Base-by-base conservation (phyloP, 2,329 filamentous ascomycete species). In the Aspergillus tanneri region DNA sequence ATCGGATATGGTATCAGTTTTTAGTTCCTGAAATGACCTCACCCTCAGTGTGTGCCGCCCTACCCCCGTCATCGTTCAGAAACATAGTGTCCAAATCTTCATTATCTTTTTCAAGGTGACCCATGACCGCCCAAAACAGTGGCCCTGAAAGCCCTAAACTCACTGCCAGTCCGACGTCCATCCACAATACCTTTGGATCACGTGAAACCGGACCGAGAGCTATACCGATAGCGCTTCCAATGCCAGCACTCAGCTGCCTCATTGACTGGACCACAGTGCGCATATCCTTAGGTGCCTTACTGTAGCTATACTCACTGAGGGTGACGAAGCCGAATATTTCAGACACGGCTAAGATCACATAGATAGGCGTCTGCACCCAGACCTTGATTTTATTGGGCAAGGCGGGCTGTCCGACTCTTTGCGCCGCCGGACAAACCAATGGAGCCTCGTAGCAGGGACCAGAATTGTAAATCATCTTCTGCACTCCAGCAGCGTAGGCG, bases 281-380 rank as follows among this genome's bases (percentile, higher is more conserved):
- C 40, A 43, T 43, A 30, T 43, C 40, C 27, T 43, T 43, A 4
- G 40, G 40, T 14, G 40, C 40, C 14, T 43, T 43, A n/a, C 24
- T 30, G 40, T 43, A 43, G 19, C 40, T 43, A 14, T 43, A 43
- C 19, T 43, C 40, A 35, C 24, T 30, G 16, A 43, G 40, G 2
- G 40, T 43, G 21, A 30, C 27, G n/a, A 43, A 43, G 7, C 40
- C 40, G 16, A 43, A 11, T 10, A 34, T 43, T 30, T 43, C 40
- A 16, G 40, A 28, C 12, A 43, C 18, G 2, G 40, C 40, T 14
- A 34, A 16, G 11, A 43, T 19, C 16, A 43, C 25, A 19, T 43
- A 43, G 10, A 43, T 30, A 14, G 40, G 40, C 16, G 40, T 34
- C 27, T 43, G 40, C 28, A 34, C 40, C 40, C 40, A 43, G 40